Percentiles rank a stretch among this genome's conserved stretches.
Evolutionary conservation across 208 protist genomes (phyloP).

Genomic region (Angomonas deanei): DNA sequence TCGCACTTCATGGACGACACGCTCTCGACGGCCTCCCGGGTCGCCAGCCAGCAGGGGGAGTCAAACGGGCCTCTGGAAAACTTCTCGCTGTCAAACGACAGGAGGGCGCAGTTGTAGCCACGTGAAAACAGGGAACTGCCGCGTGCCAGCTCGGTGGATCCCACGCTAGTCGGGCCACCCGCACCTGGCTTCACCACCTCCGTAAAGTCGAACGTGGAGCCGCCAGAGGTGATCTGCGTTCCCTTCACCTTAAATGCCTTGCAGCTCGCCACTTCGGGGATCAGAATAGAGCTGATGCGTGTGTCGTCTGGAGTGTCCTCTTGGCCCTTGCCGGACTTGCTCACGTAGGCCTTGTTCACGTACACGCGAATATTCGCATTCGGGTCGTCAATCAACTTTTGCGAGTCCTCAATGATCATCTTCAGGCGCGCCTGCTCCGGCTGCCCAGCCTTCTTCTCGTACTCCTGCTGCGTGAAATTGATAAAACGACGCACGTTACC

Average conservation of each 20-base stretch:
- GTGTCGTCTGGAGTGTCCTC: slow-evolving; percentile 5
- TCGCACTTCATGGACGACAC: slow-evolving; percentile 15
- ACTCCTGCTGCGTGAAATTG: slow-evolving; percentile 27
- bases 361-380: slow-evolving; percentile 32
- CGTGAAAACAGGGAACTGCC: slow-evolving; percentile 31
- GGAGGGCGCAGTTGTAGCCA: slow-evolving; percentile 45
- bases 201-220: slow-evolving; percentile 25
- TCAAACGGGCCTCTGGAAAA: slow-evolving; percentile 20
- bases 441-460: slow-evolving; percentile 14
- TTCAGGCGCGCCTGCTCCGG: no score
- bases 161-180: slow-evolving; percentile 9
- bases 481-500: slow-evolving; percentile 63
- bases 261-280: slow-evolving; percentile 17
- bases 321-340: neutral
- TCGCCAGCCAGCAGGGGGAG: slow-evolving; percentile 15
- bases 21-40: slow-evolving; percentile 16
- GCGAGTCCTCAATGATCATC: no score
- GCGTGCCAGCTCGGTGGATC: slow-evolving; percentile 17
- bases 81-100: slow-evolving; percentile 24
- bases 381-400: slow-evolving; percentile 36
- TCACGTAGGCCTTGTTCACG: slow-evolving; percentile 9
- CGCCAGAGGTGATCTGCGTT: slow-evolving; percentile 16
- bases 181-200: slow-evolving; percentile 27
- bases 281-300: slow-evolving; percentile 18
- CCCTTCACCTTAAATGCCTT: slow-evolving; percentile 19